These are phyloP conservation scores for Pleurozium schreberi DNA, from an alignment of 225 moss, liverwort and hornwort genomes.

Conservation along the genomic window DNA sequence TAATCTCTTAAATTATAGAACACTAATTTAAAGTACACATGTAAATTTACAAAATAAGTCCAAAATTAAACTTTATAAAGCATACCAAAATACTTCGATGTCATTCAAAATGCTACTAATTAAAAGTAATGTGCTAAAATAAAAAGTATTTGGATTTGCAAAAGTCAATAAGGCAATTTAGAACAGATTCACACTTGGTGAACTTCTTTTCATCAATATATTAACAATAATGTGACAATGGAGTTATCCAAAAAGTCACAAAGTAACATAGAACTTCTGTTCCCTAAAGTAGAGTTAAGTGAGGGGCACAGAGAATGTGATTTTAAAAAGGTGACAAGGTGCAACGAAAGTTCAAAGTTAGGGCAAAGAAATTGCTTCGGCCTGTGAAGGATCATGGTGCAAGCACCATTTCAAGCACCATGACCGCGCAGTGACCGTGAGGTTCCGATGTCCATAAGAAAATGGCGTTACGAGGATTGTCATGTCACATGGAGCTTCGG, in stretches of 20 bases:
- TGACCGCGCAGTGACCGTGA: neutral
- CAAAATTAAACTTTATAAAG: neutral
- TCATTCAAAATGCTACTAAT: neutral
- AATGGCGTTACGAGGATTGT: neutral
- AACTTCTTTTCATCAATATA: neutral
- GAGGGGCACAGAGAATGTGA: neutral
- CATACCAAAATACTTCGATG: neutral
- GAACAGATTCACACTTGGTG: neutral
- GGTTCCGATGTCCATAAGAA: neutral
- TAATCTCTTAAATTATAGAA: neutral
- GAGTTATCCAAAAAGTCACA: neutral
- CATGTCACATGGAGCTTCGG: neutral
- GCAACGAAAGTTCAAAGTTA: neutral
- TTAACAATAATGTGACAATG: too few species aligned
- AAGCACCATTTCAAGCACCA: neutral
- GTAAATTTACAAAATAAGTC: neutral
- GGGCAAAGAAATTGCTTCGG: neutral
- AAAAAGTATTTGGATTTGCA: neutral
- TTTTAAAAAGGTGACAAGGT: neutral
- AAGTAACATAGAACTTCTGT: neutral
- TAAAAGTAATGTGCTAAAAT: neutral
- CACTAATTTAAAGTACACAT: neutral
- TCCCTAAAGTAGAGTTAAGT: neutral
- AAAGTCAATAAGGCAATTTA: neutral
- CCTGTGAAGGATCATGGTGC: neutral